Percentiles rank a stretch among this genome's conserved stretches.
These are phyloP conservation scores for Colletotrichum tabaci DNA, from an alignment of 2,329 filamentous ascomycete genomes.

Conservation along the genomic window DNA sequence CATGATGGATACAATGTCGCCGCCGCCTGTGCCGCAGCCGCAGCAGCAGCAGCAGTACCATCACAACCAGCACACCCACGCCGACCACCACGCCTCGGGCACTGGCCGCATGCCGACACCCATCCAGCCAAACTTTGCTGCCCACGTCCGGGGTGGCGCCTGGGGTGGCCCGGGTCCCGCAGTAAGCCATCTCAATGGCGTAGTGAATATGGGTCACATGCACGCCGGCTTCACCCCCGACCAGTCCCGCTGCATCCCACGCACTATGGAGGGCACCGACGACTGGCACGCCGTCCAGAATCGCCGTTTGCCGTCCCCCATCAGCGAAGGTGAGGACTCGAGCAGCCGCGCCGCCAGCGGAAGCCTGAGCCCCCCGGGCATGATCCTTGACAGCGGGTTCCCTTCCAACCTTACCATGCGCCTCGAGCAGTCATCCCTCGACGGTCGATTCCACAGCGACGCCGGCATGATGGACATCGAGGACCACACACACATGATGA, in stretches of 20 bases:
- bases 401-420: constrained; percentile 53
- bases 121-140: constrained; percentile 71
- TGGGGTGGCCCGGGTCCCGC: constrained; percentile 54
- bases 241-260: constrained; percentile 63
- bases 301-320: constrained; percentile 71
- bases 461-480: constrained; percentile 54
- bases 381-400: constrained; percentile 52
- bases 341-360: constrained; percentile 43
- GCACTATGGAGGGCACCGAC: constrained; percentile 59
- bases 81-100: constrained; percentile 42
- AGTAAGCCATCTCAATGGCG: constrained; percentile 52
- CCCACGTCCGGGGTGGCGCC: constrained; percentile 68
- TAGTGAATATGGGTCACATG: constrained; percentile 58
- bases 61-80: constrained; percentile 44
- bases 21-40: constrained; percentile 50
- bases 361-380: constrained; percentile 54
- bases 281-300: constrained; percentile 70
- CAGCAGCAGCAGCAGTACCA: constrained; percentile 50
- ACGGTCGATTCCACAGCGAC: constrained; percentile 38
- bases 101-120: constrained; percentile 70
- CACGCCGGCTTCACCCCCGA: constrained; percentile 53
- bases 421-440: constrained; percentile 49
- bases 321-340: constrained; percentile 68
- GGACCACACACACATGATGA: constrained; percentile 18
- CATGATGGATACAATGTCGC: constrained; percentile 56